Conservation (phyloP, 495 filamentous ascomycete genomes). For the Cairneyella variabilis region DNA sequence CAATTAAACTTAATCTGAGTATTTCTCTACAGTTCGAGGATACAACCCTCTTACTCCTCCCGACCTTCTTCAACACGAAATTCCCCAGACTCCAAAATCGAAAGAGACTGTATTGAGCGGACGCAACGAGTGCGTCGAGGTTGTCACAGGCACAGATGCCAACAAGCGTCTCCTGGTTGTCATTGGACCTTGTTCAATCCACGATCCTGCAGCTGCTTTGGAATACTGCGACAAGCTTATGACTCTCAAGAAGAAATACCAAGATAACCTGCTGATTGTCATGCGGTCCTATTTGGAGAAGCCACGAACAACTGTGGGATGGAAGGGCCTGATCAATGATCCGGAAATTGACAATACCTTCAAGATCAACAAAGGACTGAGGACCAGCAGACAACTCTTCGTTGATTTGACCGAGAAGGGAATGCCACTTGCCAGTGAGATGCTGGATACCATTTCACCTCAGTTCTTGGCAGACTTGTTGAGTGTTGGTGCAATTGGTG, state of each 20-base stretch:
- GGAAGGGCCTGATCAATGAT: slow-evolving; percentile 99
- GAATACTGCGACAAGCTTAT: slow-evolving; percentile 89
- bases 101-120: slow-evolving; percentile 74
- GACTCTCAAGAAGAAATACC: slow-evolving; percentile 82
- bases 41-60: slow-evolving; percentile 94
- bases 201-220: slow-evolving; percentile 87
- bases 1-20: slow-evolving; percentile 10
- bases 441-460: slow-evolving; percentile 97
- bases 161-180: slow-evolving; percentile 82
- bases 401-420: slow-evolving; percentile 90
- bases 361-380: slow-evolving; percentile 97
- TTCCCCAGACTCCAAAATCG: slow-evolving; percentile 72
- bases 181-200: slow-evolving; percentile 94
- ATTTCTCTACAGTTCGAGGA: slow-evolving; percentile 59
- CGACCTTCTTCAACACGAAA: slow-evolving; percentile 93
- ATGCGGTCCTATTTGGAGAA: slow-evolving; percentile 99
- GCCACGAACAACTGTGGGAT: slow-evolving; percentile 95
- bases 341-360: slow-evolving; percentile 98
- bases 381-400: slow-evolving; percentile 83
- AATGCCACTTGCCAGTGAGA: slow-evolving; percentile 98
- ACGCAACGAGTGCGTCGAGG: slow-evolving; percentile 74
- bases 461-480: slow-evolving; percentile 96
- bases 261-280: slow-evolving; percentile 84
- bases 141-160: slow-evolving; percentile 76
- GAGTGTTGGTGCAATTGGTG: slow-evolving; percentile 89